phyloP scores from a whole-genome alignment of 2,329 filamentous ascomycete genomes.

The Fusarium citri region DNA sequence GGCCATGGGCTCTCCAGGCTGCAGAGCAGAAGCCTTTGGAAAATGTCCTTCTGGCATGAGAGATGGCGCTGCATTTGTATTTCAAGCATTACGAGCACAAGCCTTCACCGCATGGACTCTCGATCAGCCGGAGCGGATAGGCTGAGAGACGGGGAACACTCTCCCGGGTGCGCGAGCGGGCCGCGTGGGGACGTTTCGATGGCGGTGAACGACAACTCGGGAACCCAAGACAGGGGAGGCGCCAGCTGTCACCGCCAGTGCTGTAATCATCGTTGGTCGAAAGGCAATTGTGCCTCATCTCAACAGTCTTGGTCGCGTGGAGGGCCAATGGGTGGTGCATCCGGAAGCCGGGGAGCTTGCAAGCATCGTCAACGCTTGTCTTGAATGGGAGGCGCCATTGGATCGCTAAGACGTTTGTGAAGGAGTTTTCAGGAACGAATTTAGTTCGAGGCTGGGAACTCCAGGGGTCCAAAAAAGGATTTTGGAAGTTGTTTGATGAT shows the following conservation, averaged over 20 bases:
- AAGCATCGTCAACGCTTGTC: conserved; percentile 36
- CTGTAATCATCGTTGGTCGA: conserved; percentile 39
- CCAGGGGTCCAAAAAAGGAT: conserved; percentile 21
- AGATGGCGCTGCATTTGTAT: conserved; percentile 42
- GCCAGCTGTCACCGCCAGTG: conserved; percentile 48
- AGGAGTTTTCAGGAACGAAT: conserved; percentile 36
- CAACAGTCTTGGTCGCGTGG: conserved; percentile 20
- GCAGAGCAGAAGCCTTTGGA: conserved; percentile 40
- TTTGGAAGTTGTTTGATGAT: background rate
- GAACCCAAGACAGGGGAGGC: conserved; percentile 33
- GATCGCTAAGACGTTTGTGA: conserved; percentile 30
- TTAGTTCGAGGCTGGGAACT: conserved; percentile 30
- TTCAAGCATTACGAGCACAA: conserved; percentile 27
- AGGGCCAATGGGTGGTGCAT: conserved; percentile 45
- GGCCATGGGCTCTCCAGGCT: conserved; percentile 44
- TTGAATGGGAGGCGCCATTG: conserved; percentile 38
- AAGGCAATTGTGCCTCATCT: conserved; percentile 22
- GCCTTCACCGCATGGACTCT: conserved; percentile 39
- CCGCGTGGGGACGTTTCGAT: conserved; percentile 44
- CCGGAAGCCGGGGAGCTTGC: conserved; percentile 41
- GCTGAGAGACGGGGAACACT: conserved; percentile 31
- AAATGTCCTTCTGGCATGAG: conserved; percentile 30
- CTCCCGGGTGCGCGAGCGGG: conserved; percentile 42
- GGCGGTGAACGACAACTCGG: conserved; percentile 44
- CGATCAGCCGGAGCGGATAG: conserved; percentile 28